A percentile compares a stretch with the other conserved stretches of the same genome.
Evolutionary conservation across 164 flowering plant species (phyloP).

Genomic region (Protea cynaroides): DNA sequence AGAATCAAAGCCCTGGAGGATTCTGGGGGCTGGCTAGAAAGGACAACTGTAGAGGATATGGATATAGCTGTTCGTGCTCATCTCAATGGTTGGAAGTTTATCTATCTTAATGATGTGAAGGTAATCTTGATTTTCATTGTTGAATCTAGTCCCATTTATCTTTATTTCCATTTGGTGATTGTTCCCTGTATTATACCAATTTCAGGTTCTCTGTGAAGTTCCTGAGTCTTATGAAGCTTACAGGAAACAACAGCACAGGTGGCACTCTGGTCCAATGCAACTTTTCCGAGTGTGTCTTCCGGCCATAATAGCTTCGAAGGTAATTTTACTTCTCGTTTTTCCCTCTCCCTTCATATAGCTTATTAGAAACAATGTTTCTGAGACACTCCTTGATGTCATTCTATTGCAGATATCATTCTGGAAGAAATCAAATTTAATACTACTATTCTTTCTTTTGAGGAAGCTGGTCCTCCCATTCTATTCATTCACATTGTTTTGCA

Average conservation of each 20-base stretch:
- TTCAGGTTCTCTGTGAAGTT: slow-evolving; percentile 72
- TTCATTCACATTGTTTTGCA: slow-evolving; percentile 81
- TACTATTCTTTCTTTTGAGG: slow-evolving; percentile 67
- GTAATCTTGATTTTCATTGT: slow-evolving; percentile 20
- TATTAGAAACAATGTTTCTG: neutral
- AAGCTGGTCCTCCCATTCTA: slow-evolving; percentile 84
- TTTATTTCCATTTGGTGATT: neutral
- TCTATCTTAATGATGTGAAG: slow-evolving; percentile 72
- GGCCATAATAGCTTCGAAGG: slow-evolving; percentile 61
- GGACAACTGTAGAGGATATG: slow-evolving; percentile 87
- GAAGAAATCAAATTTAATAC: slow-evolving; percentile 69
- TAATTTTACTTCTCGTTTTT: slow-evolving; percentile 11
- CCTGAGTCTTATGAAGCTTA: slow-evolving; percentile 88
- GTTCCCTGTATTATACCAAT: neutral
- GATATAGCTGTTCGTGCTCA: slow-evolving; percentile 84
- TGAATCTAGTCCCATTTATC: neutral
- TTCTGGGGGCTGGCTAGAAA: slow-evolving; percentile 86
- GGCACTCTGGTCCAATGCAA: slow-evolving; percentile 96
- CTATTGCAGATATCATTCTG: slow-evolving; percentile 50
- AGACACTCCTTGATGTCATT: neutral
- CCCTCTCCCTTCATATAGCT: neutral
- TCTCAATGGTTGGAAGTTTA: slow-evolving; percentile 78
- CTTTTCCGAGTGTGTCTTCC: slow-evolving; percentile 73
- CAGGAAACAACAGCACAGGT: slow-evolving; percentile 75
- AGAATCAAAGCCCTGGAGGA: slow-evolving; percentile 75